Base-by-base conservation (phyloP, 2,329 filamentous ascomycete species). In the Botrytis sinoallii region DNA sequence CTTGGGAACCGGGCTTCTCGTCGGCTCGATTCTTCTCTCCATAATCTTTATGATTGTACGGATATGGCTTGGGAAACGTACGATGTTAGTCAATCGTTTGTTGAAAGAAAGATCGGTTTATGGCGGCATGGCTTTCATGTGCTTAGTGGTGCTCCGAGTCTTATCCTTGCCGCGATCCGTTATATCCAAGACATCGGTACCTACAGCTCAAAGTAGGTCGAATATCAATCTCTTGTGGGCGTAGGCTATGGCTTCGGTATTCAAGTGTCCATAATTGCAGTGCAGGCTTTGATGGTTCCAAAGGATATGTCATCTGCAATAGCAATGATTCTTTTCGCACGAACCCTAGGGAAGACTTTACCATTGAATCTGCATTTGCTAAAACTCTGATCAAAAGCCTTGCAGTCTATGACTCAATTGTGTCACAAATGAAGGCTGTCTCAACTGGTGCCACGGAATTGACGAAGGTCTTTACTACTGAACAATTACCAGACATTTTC, bases 81-180 rank as follows among this genome's bases (percentile, higher is more conserved):
- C 29, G 12, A 4, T 71, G 22, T n/a, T 29, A 18, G 20, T 14
- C 25, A 42, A 32, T n/a, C 3, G 22, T 22, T 35, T 64, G 25
- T 40, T 65, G 6, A 35, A n/a, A 32, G 38, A 71, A 20, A 8
- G 42, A 10, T 40, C 1, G 83, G 48, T 81, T 87, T 14, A 52
- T 32, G 12, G 10, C 6, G n/a, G 81, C 82, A 73, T 74, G 80
- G 77, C 83, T 38, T 42, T 82, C 82, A n/a, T 79, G 78, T 20
- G 80, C 80, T 35, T 22, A 66, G 18, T 66, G 20, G 42, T 32
- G 42, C 29, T 20, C 20, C 16, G 5, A 9, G 29, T 18, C 10
- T 35, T 29, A 48, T 25, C 16, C 4, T 22, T 7, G 38, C 8
- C 38, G 35, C 60, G 42, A 25, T 42, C 14, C 14, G 8, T 29